phyloP scores from a whole-genome alignment of 1,284 basidiomycete species.

The Irpex lacteus region DNA sequence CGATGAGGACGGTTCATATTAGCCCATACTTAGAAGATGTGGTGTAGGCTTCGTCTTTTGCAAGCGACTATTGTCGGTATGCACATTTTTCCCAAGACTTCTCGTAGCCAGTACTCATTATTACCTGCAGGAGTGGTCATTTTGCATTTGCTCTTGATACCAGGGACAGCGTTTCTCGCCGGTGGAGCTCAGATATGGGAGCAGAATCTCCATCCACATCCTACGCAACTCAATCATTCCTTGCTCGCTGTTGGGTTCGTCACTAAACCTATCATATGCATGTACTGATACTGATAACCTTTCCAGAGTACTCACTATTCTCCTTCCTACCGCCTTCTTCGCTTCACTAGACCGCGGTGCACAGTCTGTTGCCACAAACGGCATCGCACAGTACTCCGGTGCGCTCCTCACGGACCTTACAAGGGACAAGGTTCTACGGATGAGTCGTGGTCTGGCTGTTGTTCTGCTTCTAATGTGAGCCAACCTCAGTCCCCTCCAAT shows the following conservation, averaged over 20 bases:
- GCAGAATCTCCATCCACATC: constrained; percentile 46
- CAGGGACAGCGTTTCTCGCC: constrained; percentile 57
- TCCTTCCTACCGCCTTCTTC: constrained; percentile 66
- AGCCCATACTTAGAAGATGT: constrained; percentile 1
- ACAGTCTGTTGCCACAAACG: constrained; percentile 21
- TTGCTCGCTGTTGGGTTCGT: constrained; percentile 62
- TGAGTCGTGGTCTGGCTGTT: constrained; percentile 62
- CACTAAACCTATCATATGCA: neutral
- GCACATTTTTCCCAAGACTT: constrained; percentile 7
- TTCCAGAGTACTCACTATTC: constrained; percentile 53
- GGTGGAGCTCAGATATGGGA: constrained; percentile 56
- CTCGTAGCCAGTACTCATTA: neutral
- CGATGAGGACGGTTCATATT: neutral
- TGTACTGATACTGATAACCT: neutral
- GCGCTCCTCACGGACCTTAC: constrained; percentile 36
- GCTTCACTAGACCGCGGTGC: constrained; percentile 50
- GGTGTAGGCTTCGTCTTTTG: constrained; percentile 44
- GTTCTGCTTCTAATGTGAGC: constrained; percentile 58
- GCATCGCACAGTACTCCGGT: constrained; percentile 11
- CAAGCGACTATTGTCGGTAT: constrained; percentile 59
- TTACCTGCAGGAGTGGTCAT: constrained; percentile 50
- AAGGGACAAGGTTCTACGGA: constrained; percentile 46
- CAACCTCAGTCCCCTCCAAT: neutral
- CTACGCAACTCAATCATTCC: constrained; percentile 61
- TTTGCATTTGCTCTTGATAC: constrained; percentile 59